Evolutionary conservation across 768 basidiomycete genomes (phyloP), one percentile per base, ranked within the genome.

Genomic region (Lentinula edodes): DNA sequence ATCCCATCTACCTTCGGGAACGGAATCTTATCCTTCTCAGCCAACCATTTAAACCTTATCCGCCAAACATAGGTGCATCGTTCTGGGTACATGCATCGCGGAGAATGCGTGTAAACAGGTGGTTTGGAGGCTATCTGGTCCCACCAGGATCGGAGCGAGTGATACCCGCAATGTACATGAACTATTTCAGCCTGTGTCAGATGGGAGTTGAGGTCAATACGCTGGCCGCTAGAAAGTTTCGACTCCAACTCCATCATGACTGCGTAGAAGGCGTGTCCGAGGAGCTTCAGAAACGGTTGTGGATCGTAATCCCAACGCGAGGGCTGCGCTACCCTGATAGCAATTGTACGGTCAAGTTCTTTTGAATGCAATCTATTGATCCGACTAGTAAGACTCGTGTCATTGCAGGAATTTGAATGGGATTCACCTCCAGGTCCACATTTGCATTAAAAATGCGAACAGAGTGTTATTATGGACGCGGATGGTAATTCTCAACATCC

Each of bases 1-100:
- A 79, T 63, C 32, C 78, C 72, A 67, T 80, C 78, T 20, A 68
- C 70, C 12, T 69, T 67, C 34, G 68, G 56, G 39, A 66, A 66
- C 42, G 65, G 48, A 45, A 64, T 69, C 38, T 68, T 63, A 53
- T 66, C 71, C 42, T 64, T 61, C 23, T 43, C 28, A 32, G 66
- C 66, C 16, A 69, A 73, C 16, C 71, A 67, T 10, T 57, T 50
- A 76, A 78, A 80, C 48, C 73, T 66, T 56, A 68, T 61, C 58
- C 61, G 64, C 78, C 78, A 81, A 38, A 71, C 75, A 36, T 66
- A 60, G n/a, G 73, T 39, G 62, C 80, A 81, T 51, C 69, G 71
- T 46, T 61, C 61, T 66, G 79, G 78, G 58, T 70, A 70, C 52
- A 63, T 65, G 67, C 80, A 80, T n/a, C 64, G 66, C 13, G 68